Evolutionary conservation across 768 basidiomycete species (phyloP), one percentile per base, ranked within the genome.

Genomic region (Clitopilus passeckerianus): DNA sequence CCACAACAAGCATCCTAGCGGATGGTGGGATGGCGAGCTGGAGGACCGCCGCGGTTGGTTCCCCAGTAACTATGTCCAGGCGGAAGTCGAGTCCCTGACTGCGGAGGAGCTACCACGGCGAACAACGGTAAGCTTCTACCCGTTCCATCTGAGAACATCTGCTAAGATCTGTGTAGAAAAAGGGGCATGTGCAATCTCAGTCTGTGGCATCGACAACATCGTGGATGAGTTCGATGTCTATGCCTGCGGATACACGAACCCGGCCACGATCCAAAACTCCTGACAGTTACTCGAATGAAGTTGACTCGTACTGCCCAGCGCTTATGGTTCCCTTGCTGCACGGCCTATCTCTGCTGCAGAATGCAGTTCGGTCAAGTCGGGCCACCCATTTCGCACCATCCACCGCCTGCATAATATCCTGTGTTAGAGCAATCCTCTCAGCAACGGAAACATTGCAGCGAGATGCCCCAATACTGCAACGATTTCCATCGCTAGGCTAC

Each of bases 11-110:
- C 93, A 98, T 74, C 61, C 79, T 2, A 91, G 88, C 65, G 97
- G 97, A 0, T 98, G 97, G 97, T 98, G 96, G 96, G 95, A 99
- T 68, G 97, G 97, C 9, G 94, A 98, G 73, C 71, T 96, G 16
- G 90, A 93, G 34, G 90, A 87, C 1, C 76, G 87, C 61, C 77
- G 95, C 66, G 97, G 97, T 12, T 99, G 97, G 97, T 98, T 98
- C 73, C 97, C 97, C 18, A 95, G 93, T 67, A 99, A 98, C 74
- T 98, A 97, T 74, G 91, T 93, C 63, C 88, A 86, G 64, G 75
- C 82, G 15, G 86, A 89, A 63, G 76, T 82, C 55, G 79, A 79
- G 56, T 78, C 84, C 37, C 67, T 87, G 60, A 80, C 79, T 5
- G 83, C 75, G 61, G 86, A 89, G 66, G 81, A 86, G 59, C 74